Conservation (phyloP, 2,329 filamentous ascomycete species). For the Fusarium xyrophilum region DNA sequence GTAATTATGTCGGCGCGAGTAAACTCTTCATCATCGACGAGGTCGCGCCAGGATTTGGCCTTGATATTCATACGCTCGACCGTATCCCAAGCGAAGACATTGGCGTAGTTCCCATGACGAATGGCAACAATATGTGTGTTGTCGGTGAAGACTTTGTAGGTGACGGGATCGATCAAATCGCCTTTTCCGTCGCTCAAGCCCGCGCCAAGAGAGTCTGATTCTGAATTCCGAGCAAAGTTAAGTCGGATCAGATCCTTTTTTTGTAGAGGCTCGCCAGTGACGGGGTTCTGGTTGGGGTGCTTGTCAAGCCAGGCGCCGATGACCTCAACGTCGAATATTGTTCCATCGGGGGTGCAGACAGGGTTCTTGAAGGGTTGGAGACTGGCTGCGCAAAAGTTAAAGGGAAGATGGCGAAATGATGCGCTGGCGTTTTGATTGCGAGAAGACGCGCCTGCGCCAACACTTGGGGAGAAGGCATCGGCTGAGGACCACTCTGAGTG, state of each 20-base stretch:
- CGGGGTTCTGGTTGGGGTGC: conserved; percentile 84
- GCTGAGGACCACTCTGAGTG: conserved; percentile 97
- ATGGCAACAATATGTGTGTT: conserved; percentile 97
- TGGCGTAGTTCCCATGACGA: conserved; percentile 79
- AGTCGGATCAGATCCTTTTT: conserved; percentile 87
- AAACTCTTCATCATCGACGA: conserved; percentile 88
- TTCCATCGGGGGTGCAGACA: conserved; percentile 86
- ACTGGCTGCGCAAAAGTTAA: conserved; percentile 97
- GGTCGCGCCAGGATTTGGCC: conserved; percentile 91
- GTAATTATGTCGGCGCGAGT: conserved; percentile 92
- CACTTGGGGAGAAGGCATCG: conserved; percentile 85
- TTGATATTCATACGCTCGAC: conserved; percentile 96
- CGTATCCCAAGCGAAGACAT: conserved; percentile 96
- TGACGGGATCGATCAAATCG: conserved; percentile 95
- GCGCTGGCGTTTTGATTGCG: conserved; percentile 54
- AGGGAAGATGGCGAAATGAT: conserved; percentile 87
- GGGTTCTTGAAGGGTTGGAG: conserved; percentile 95
- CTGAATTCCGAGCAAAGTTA: conserved; percentile 89
- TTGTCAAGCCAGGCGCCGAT: conserved; percentile 95
- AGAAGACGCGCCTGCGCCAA: conserved; percentile 69
- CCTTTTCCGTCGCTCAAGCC: conserved; percentile 63
- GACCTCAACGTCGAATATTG: conserved; percentile 93
- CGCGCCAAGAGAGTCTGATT: conserved; percentile 59
- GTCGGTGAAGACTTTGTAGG: conserved; percentile 96
- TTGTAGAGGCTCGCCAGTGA: conserved; percentile 79